Base-by-base conservation (phyloP, 139 green algal genomes). In the Haematococcus lacustris region DNA sequence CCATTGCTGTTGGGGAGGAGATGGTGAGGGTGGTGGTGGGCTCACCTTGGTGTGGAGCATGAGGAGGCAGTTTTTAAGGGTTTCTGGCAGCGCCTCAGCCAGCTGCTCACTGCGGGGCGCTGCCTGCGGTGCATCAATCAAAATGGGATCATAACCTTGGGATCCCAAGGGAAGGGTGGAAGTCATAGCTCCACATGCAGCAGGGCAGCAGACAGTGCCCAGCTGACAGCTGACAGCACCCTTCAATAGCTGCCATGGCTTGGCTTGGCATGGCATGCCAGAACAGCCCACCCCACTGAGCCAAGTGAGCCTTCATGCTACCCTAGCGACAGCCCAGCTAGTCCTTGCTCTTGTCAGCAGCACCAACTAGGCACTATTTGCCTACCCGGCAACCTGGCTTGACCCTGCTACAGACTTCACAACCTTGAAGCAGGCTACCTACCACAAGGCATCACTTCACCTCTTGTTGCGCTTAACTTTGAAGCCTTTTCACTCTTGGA, bases 11-110 rank as follows among this genome's bases (percentile, higher is more conserved):
- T n/a, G n/a, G n/a, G n/a, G n/a, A n/a, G n/a, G n/a, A n/a, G n/a
- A n/a, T n/a, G n/a, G n/a, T n/a, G n/a, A n/a, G n/a, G n/a, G n/a
- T n/a, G n/a, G n/a, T n/a, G n/a, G 53, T 63, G 17, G 23, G 25
- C 80, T 37, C 68, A 86, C 91, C 23, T 83, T 84, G 2, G 73
- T 71, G 28, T 86, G 81, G 88, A 98, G 88, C 66, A 98, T 93
- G 60, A 98, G 84, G 39, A 98, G 76, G 84, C 98, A 90, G 82
- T 98, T 98, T 83, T 98, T 98, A 17, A 93, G 73, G 34, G 91
- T 84, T 77, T 98, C 91, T 2, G 92, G 90, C 21, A 97, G 88
- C 7, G 83, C 86, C 74, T 98, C 94, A n/a, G 69, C 69, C 40
- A 96, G 80, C 43, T 83, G 82, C 67, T 97, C 90, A n/a, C 76